A percentile compares a stretch with the other conserved stretches of the same genome.
These are phyloP conservation scores for Lyophyllum shimeji DNA, from an alignment of 768 basidiomycete species.

Conservation along the genomic window DNA sequence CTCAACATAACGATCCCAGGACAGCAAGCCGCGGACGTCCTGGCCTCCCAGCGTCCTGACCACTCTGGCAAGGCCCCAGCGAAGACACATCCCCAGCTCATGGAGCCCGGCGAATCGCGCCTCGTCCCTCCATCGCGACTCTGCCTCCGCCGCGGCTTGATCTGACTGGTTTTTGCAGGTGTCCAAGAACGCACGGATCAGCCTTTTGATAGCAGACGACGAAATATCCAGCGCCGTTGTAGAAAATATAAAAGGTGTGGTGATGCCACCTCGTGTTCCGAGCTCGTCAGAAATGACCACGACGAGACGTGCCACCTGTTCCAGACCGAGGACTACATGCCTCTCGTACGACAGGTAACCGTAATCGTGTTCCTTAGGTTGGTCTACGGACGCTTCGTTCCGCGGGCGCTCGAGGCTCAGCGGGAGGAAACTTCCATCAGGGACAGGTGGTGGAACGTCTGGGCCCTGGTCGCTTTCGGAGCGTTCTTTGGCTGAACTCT, in stretches of 20 bases:
- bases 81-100: conserved; percentile 87
- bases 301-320: conserved; percentile 72
- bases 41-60: conserved; percentile 67
- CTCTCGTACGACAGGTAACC: conserved; percentile 74
- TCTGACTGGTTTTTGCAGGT: conserved; percentile 43
- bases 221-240: conserved; percentile 85
- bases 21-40: conserved; percentile 79
- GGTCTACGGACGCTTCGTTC: conserved; percentile 34
- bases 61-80: conserved; percentile 88
- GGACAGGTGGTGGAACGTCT: conserved; percentile 34
- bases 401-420: conserved; percentile 50
- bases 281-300: conserved; percentile 70
- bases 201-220: conserved; percentile 66
- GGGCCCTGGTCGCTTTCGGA: conserved; percentile 28
- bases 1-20: conserved; percentile 80
- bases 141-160: conserved; percentile 39
- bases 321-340: conserved; percentile 75
- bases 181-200: conserved; percentile 80
- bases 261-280: conserved; percentile 71
- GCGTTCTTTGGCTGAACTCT: conserved; percentile 36
- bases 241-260: conserved; percentile 91
- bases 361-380: conserved; percentile 49
- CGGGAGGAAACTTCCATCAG: conserved; percentile 54
- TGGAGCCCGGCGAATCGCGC: conserved; percentile 82
- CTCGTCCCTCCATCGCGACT: conserved; percentile 73